Percentiles rank a stretch among this genome's conserved stretches.
Evolutionary conservation across 1,284 basidiomycete species (phyloP).

Genomic region (Singerocomus inundabilis): DNA sequence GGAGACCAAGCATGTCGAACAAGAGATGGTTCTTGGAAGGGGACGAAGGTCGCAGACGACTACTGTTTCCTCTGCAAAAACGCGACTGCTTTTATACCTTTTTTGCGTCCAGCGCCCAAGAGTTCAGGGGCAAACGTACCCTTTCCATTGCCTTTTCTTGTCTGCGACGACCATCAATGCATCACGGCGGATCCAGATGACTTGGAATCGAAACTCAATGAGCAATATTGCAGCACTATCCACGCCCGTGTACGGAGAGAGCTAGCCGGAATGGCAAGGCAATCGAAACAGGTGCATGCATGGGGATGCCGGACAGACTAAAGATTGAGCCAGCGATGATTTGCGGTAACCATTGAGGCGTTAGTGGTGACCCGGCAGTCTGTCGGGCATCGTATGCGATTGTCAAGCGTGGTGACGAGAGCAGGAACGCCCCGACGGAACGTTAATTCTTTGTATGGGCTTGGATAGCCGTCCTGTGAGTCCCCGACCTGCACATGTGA

Average conservation of each 20-base stretch:
- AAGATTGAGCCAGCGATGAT: not conserved
- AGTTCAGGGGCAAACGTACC: not conserved
- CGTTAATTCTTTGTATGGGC: not conserved
- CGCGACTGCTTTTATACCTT: conserved; percentile 22
- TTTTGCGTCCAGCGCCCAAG: not conserved
- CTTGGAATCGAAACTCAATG: not conserved
- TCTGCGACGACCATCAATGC: not conserved
- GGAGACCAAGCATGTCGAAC: conserved; percentile 20
- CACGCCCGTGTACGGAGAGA: not conserved
- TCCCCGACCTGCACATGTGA: not conserved
- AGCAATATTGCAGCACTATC: not conserved
- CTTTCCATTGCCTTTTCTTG: not conserved
- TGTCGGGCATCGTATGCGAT: too few relatives aligned
- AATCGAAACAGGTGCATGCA: not conserved
- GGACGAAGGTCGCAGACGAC: not conserved
- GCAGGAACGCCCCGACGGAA: too few relatives aligned
- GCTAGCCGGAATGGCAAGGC: not conserved
- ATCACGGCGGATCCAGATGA: too few relatives aligned
- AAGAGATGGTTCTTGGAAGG: not conserved
- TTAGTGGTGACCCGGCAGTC: too few relatives aligned
- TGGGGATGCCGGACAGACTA: not conserved
- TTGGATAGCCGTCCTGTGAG: not conserved
- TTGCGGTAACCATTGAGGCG: too few relatives aligned
- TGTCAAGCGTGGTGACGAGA: not conserved
- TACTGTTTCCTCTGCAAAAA: not conserved